A percentile compares a stretch with the other conserved stretches of the same genome.
phyloP scores from a whole-genome alignment of 768 basidiomycete genomes.

The Rhodotorula kratochvilovae region DNA sequence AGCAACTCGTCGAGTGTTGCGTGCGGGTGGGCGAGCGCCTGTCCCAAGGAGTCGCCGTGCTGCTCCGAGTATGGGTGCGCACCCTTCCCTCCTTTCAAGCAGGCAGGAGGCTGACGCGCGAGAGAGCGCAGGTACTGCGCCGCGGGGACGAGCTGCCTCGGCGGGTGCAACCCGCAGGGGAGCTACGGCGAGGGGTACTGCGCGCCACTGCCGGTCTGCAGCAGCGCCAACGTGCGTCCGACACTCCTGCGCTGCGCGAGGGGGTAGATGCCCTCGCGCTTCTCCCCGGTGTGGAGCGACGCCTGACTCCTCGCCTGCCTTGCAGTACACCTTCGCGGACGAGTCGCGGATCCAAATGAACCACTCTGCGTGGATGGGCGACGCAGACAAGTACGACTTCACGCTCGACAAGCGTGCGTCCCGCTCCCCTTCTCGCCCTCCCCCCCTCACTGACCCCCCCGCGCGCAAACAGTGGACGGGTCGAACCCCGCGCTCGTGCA shows the following conservation, averaged over 20 bases:
- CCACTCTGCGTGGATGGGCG: slow-evolving; percentile 43
- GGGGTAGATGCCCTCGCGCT: too few species aligned
- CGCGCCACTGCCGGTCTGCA: slow-evolving; percentile 41
- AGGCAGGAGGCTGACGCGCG: background rate
- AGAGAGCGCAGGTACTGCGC: slow-evolving; percentile 37
- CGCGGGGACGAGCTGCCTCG: slow-evolving; percentile 40
- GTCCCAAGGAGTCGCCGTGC: slow-evolving; percentile 42
- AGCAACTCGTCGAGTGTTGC: background rate
- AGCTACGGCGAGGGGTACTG: slow-evolving; percentile 40
- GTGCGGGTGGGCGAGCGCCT: slow-evolving; percentile 21
- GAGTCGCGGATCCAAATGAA: slow-evolving; percentile 34
- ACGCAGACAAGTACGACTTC: slow-evolving; percentile 45
- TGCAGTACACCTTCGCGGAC: slow-evolving; percentile 36
- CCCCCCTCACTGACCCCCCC: too few species aligned
- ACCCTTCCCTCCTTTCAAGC: background rate
- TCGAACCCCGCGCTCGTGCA: slow-evolving; percentile 38
- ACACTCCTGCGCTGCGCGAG: too few species aligned
- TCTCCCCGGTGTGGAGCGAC: too few species aligned
- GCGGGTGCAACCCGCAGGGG: slow-evolving; percentile 46
- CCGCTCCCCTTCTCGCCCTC: background rate
- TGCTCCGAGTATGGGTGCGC: slow-evolving; percentile 43
- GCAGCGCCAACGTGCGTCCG: slow-evolving; percentile 36
- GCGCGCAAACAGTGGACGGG: slow-evolving; percentile 14
- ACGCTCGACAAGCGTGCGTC: slow-evolving; percentile 41
- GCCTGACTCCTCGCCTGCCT: too few species aligned